Evolutionary conservation across 2,329 filamentous ascomycete genomes (phyloP).

Genomic region (Trichoderma breve): DNA sequence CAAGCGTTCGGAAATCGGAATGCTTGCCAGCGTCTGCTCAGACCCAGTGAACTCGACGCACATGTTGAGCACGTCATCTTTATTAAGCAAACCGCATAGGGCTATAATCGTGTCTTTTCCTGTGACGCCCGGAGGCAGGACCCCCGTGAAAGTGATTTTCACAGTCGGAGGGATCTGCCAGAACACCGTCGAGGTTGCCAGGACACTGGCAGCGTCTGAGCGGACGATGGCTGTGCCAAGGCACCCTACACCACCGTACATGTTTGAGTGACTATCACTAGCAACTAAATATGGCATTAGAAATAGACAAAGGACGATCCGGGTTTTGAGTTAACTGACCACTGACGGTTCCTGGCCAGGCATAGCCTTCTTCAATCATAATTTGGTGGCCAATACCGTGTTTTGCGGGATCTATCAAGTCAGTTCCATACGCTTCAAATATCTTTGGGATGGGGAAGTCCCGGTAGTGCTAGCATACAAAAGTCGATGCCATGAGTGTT

Average conservation of each 20-base stretch:
- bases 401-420: conserved; percentile 58
- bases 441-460: not conserved
- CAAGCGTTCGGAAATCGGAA: conserved; percentile 70
- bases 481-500: conserved; percentile 73
- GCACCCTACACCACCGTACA: conserved; percentile 76
- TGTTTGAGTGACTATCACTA: conserved; percentile 73
- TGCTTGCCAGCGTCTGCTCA: conserved; percentile 69
- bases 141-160: conserved; percentile 73
- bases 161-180: conserved; percentile 85
- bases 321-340: not conserved
- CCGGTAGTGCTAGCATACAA: conserved; percentile 36
- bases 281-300: conserved; percentile 55
- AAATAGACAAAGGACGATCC: not conserved
- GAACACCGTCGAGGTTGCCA: conserved; percentile 81
- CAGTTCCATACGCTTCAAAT: not conserved
- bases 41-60: conserved; percentile 83
- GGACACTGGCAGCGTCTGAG: conserved; percentile 84
- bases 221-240: conserved; percentile 80
- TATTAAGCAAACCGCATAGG: conserved; percentile 77
- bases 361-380: conserved; percentile 74
- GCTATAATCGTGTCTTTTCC: conserved; percentile 95
- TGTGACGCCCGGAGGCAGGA: conserved; percentile 74
- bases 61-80: conserved; percentile 81
- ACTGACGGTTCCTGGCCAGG: conserved; percentile 81
- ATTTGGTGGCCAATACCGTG: conserved; percentile 87